Base-by-base conservation (phyloP, 495 filamentous ascomycete species). In the Cercophora scortea region DNA sequence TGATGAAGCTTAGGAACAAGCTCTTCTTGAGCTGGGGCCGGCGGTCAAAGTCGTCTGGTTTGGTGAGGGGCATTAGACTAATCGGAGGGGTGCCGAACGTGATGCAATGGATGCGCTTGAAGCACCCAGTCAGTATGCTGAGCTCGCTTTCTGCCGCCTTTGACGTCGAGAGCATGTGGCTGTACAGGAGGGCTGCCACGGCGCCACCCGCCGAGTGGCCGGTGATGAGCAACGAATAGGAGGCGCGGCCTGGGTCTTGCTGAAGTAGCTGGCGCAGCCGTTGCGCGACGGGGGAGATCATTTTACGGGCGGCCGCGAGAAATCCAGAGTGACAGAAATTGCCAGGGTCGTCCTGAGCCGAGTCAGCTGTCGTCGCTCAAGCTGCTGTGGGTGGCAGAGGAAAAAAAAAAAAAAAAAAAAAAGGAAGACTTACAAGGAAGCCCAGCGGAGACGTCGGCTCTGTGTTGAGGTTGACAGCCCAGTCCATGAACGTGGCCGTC, bases 191-290 rank as follows among this genome's bases (percentile, higher is more conserved):
- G 8, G 78, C 75, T 4, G 89, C 89, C 0, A 95, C 80, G 6
- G 89, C 89, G 4, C 89, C 89, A 13, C 89, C 89, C 0, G 89
- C 89, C 7, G 85, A 89, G 59, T 93, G 89, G 3, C 89, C 89
- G 0, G 88, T 92, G 52, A 94, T 84, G 9, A 94, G 70, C 6
- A 94, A 78, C 12, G 83, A 87, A 59, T 84, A 85, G 18, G 74
- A 71, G 5, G 77, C 74, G 16, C 87, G 76, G n/a, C 67, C 63
- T 0, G 87, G 85, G 57, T 90, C 77, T 53, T 89, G 84, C 58
- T 83, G 74, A 0, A 92, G 72, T 1, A 91, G 71, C 45, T 76
- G 67, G 0, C 82, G 78, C 4, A 93, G 76, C 13, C 82, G 80
- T 3, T 79, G 74, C 1, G 88, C 86, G 4, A 92, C 83, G 0